phyloP scores from a whole-genome alignment of 495 filamentous ascomycete genomes.

The Pyronema domesticum region DNA sequence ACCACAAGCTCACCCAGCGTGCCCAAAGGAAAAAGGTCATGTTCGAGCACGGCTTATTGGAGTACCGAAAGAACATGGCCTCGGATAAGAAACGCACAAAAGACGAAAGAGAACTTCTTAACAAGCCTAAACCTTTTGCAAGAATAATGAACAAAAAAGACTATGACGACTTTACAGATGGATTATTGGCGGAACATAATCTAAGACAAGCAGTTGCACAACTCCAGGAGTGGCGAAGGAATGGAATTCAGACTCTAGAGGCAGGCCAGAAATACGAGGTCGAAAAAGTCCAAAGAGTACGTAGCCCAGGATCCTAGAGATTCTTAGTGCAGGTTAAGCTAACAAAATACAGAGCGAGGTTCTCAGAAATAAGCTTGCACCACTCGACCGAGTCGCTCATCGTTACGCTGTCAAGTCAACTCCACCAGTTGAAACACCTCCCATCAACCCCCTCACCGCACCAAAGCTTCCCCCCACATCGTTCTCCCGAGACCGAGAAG shows the following conservation, averaged over 20 bases:
- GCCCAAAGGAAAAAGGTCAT: conserved; percentile 94
- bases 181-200: conserved; percentile 75
- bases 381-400: conserved; percentile 21
- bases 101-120: conserved; percentile 75
- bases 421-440: conserved; percentile 23
- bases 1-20: conserved; percentile 71
- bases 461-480: conserved; percentile 21
- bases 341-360: conserved; percentile 12
- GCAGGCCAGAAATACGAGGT: conserved; percentile 86
- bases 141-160: conserved; percentile 90
- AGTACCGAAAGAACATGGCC: conserved; percentile 75
- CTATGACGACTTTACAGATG: conserved; percentile 68
- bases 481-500: conserved; percentile 9
- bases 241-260: conserved; percentile 64
- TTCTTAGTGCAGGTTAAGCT: not conserved
- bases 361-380: conserved; percentile 20
- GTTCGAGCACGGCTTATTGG: conserved; percentile 81
- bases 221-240: conserved; percentile 82
- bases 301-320: not conserved
- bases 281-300: conserved; percentile 61
- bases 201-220: conserved; percentile 76
- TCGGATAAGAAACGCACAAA: conserved; percentile 89
- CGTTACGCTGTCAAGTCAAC: conserved; percentile 22
- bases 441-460: conserved; percentile 21
- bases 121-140: conserved; percentile 88